Base-by-base conservation (phyloP, 441 rosid species). In the Adansonia gregorii region DNA sequence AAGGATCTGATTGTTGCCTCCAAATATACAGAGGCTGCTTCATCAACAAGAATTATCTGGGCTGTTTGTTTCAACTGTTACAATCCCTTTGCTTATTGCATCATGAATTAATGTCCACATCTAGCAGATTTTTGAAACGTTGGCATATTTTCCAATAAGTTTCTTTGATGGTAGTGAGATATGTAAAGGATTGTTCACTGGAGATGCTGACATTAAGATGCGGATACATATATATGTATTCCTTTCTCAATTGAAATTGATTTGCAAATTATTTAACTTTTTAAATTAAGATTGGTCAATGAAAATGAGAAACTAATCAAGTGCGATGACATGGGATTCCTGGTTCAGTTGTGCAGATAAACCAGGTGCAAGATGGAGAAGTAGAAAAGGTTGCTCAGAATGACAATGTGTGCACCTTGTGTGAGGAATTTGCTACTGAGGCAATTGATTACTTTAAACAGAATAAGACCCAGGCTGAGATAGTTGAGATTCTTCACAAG, bases 391-490 rank as follows among this genome's bases (percentile, higher is more conserved):
- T 78, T 76, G n/a, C 75, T 24, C 79, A 60, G 78, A 87, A 87
- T 19, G 85, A 90, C 17, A 78, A 90, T 14, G 74, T 91, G 12
- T 96, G 99, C 85, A 78, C 89, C 52, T 76, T 94, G 22, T 96
- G 98, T 75, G 95, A 94, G 88, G 95, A 94, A 82, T 96, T 86
- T 86, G 84, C 89, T 60, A 67, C 83, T 14, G 78, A 81, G 78
- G 92, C 97, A 82, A 80, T 94, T 79, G 89, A 69, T 74, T 94
- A 87, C 87, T 82, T 96, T 67, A 65, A 81, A 69, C 84, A 86
- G 49, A 94, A 96, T 76, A 84, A 87, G 76, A 96, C 98, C 70
- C 97, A 96, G 81, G 74, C 82, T 15, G 89, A 90, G 79, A 80
- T 94, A 31, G 15, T 92, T 14, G 86, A 86, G 3, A 59, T 63